Evolutionary conservation across 2,329 filamentous ascomycete species (phyloP).

Genomic region (Colletotrichum incanum): DNA sequence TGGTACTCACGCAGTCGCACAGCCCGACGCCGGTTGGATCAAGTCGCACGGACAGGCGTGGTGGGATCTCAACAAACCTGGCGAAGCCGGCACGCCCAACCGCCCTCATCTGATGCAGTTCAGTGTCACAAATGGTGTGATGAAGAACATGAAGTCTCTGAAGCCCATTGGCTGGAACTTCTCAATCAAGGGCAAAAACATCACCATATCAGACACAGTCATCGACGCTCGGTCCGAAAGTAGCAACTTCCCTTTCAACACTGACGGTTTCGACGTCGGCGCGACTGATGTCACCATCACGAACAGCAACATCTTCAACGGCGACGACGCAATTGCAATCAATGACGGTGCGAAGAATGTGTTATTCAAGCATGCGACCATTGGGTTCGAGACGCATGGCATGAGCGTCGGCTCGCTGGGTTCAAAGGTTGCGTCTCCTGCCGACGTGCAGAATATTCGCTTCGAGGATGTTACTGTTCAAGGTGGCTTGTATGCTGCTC

Average conservation of each 20-base stretch:
- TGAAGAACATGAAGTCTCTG: constrained; percentile 58
- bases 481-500: constrained; percentile 58
- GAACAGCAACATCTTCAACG: constrained; percentile 56
- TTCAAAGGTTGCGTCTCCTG: constrained; percentile 50
- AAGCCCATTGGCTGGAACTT: constrained; percentile 62
- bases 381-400: constrained; percentile 61
- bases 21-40: constrained; percentile 57
- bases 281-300: constrained; percentile 51
- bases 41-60: constrained; percentile 61
- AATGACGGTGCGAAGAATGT: constrained; percentile 56
- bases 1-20: neutral
- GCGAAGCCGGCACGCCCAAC: constrained; percentile 55
- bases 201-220: constrained; percentile 57
- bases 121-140: constrained; percentile 53
- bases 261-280: constrained; percentile 53
- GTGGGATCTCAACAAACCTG: constrained; percentile 60
- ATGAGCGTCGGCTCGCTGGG: constrained; percentile 62
- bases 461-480: constrained; percentile 61
- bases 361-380: constrained; percentile 55
- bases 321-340: constrained; percentile 60
- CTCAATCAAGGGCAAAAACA: constrained; percentile 56
- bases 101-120: constrained; percentile 59
- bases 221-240: constrained; percentile 56
- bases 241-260: constrained; percentile 60
- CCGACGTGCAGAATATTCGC: constrained; percentile 55